Base-by-base conservation (phyloP, 352 stramenopile genomes). In the Globisporangium alternatum region DNA sequence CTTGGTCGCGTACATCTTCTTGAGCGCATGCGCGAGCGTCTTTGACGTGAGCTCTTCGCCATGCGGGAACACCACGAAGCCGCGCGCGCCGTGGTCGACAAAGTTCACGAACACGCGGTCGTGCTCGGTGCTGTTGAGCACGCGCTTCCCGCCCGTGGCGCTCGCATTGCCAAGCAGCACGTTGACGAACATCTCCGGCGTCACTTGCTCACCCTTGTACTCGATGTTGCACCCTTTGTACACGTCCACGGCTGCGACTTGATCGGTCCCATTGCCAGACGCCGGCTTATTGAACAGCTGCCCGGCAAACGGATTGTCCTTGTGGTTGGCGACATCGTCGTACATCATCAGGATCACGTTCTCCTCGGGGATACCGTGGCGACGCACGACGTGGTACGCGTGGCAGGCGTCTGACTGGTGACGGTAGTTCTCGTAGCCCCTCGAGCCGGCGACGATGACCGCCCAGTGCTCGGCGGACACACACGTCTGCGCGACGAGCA, bases 281-380 rank as follows among this genome's bases (percentile, higher is more conserved):
- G 75, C 77, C 21, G 91, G 91, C 17, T 88, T 80, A 70, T 97
- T 98, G 68, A 91, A 98, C 2, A 97, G 74, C 75, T 94, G 74
- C 2, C 91, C 92, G 0, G 84, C 83, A 66, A 94, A 95, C 30
- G 92, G 91, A 56, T 97, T 98, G 33, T 78, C 65, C n/a, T 77
- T 49, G 69, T 83, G 77, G 62, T 69, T 70, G 0, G 90, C 89
- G n/a, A 92, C 85, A 66, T 98, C 92, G 69, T 97, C 89, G 75
- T 95, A 96, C 86, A 94, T 97, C 90, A 98, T 96, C 44, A 97
- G 81, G 61, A 98, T 83, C 39, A 97, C 89, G 62, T 96, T 93
- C 55, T 96, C 86, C 15, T 59, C 71, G 9, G 88, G 83, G 44
- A 97, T 96, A 12, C 92, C 92, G 65, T 97, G 89, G 51, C 78